Evolutionary conservation across 805 yeast species (phyloP), one percentile per base, ranked within the genome.

Genomic region (Wickerhamiella cacticola): DNA sequence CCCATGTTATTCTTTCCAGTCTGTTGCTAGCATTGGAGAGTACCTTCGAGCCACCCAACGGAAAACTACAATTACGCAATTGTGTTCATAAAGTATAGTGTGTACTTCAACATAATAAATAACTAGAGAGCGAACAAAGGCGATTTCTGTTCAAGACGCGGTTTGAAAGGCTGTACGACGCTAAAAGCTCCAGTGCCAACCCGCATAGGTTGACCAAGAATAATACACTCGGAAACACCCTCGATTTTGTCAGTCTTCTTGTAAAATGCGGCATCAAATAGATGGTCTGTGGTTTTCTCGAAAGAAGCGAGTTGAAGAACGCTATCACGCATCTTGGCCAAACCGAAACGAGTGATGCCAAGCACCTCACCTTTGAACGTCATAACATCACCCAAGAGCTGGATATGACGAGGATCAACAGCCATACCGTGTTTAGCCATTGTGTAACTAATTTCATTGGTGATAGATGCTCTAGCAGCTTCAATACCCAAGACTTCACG

Each of bases 341-440:
- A 72, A 56, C 99, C 99, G 60, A 92, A 92, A 68, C 99, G 77
- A 1, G 99, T 92, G 62, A 92, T 92, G 66, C 99, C 98, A 56
- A 94, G 73, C 10, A 92, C 95, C 63, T 92, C 98, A 51, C 99
- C 99, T 68, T 92, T 92, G 65, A 85, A 92, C 0, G 97, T 86
- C 99, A 92, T 92, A 44, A 92, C 97, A 66, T 92, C 99, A 55
- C 98, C 98, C 54, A 92, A 70, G 41, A 92, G 71, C 69, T 92
- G 97, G 63, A 94, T 88, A 65, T 92, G 99, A 72, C 99, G 95
- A 52, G 97, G 98, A 72, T 92, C 99, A 44, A 92, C 96, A 64
- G 95, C 85, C 98, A 92, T 92, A 67, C 99, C 99, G 71, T 92
- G 98, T 67, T 87, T 86, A 62, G 95, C 80, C 99, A 92, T 92